Base-by-base conservation (phyloP, 1,284 basidiomycete genomes). In the Ustilago lituana region DNA sequence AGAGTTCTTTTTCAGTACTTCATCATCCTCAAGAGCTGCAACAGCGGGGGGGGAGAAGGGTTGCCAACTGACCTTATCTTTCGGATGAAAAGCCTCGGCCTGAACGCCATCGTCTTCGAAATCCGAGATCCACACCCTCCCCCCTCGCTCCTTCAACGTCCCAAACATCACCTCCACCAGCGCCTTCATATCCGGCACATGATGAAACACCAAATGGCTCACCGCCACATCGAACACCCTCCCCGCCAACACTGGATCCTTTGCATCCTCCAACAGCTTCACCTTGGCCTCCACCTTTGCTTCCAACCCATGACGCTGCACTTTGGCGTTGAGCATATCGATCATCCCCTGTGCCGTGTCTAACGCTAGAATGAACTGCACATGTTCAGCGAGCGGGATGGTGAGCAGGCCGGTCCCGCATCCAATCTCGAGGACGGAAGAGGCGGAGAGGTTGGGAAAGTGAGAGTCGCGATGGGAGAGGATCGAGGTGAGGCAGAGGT, bases 181-280 rank as follows among this genome's bases (percentile, higher is more conserved):
- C 14, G 43, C 22, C 14, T 8, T 7, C 68, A 71, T 71, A 26
- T 62, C 19, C 2, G 70, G 70, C 0, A 73, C 57, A 26, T 69
- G 70, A 29, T 73, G 70, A 24, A 73, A 69, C 27, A 73, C 70
- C 24, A 73, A 36, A 41, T 73, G 70, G 35, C 59, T 63, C 15
- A 73, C 27, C 11, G 39, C 60, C 12, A 50, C 19, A 20, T 73
- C 55, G 31, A 69, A 73, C 26, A 50, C 41, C 19, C 40, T 38
- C 0, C 53, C 65, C 0, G 17, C 39, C 32, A 73, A 17, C 23
- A 68, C 60, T 0, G 33, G n/a, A 20, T 73, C 70, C 11, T 73
- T 17, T 19, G 70, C 17, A 26, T 44, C n/a, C n/a, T 73, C 53
- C 8, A 73, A 40, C 4, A 73, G 54, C 40, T 64, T 53, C 3